Conservation (phyloP, 2,329 filamentous ascomycete species). For the Exophiala calicioides region DNA sequence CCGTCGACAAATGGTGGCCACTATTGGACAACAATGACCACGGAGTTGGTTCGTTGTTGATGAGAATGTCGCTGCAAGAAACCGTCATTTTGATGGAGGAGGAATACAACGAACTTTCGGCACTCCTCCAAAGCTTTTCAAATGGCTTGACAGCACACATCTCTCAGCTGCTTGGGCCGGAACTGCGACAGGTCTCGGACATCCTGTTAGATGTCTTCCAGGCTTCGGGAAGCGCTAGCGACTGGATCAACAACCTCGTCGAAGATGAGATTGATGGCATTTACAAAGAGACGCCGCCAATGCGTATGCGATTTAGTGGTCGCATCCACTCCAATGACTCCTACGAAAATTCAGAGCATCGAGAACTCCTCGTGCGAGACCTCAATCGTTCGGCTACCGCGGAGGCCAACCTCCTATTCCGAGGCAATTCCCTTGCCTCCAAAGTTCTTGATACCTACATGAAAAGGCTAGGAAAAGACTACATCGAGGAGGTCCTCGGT, state of each 20-base stretch:
- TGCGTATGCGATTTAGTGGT: conserved; percentile 60
- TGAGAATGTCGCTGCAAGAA: conserved; percentile 82
- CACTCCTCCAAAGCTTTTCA: conserved; percentile 80
- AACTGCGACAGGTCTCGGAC: conserved; percentile 33
- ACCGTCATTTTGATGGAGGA: conserved; percentile 82
- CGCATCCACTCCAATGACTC: conserved; percentile 65
- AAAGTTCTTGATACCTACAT: conserved; percentile 95
- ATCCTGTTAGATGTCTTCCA: conserved; percentile 79
- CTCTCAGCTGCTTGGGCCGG: conserved; percentile 67
- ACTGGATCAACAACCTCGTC: conserved; percentile 90
- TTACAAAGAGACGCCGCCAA: conserved; percentile 75
- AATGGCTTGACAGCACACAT: conserved; percentile 84
- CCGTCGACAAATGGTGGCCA: conserved; percentile 85
- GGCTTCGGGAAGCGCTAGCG: conserved; percentile 76
- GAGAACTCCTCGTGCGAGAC: conserved; percentile 63
- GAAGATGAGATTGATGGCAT: conserved; percentile 97
- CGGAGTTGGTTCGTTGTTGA: conserved; percentile 76
- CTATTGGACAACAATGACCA: conserved; percentile 76
- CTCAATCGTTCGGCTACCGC: conserved; percentile 65
- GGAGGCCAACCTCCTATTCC: conserved; percentile 92
- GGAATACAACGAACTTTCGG: conserved; percentile 80
- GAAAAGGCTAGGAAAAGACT: conserved; percentile 90
- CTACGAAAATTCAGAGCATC: conserved; percentile 57
- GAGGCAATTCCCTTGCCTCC: conserved; percentile 90
- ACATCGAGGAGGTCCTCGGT: conserved; percentile 81